A percentile compares a stretch with the other conserved stretches of the same genome.
Evolutionary conservation across 2,329 filamentous ascomycete species (phyloP).

Genomic region (Botryotinia globosa): DNA sequence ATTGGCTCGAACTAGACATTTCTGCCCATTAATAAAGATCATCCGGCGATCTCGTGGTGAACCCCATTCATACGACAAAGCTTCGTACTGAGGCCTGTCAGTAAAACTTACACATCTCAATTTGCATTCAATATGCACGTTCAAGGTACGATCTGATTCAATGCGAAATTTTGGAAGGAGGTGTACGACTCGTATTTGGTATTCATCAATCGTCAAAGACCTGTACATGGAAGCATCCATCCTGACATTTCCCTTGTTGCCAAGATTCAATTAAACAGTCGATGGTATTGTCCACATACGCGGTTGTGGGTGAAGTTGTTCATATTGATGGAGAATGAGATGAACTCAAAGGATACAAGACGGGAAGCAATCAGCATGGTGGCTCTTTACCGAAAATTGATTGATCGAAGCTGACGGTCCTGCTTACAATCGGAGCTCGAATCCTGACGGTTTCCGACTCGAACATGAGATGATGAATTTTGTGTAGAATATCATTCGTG

Average conservation of each 20-base stretch:
- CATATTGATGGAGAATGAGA: neutral
- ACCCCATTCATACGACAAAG: neutral
- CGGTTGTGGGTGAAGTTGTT: neutral
- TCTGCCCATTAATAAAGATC: neutral
- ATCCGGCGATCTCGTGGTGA: neutral
- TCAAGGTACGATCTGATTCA: neutral
- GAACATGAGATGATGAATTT: neutral
- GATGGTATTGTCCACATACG: neutral
- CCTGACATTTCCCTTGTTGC: neutral
- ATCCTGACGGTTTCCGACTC: too few species aligned
- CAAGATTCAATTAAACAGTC: neutral
- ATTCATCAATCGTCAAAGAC: neutral
- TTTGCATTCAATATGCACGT: neutral
- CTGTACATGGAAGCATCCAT: neutral
- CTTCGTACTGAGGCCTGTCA: neutral
- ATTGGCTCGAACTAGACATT: neutral
- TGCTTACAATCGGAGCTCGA: neutral
- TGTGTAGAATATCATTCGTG: neutral
- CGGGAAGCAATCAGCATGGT: neutral
- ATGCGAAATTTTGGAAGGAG: neutral
- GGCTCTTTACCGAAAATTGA: neutral
- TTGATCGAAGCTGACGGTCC: neutral
- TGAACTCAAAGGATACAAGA: neutral
- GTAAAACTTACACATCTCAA: neutral
- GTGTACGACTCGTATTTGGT: slow-evolving; percentile 4